These are phyloP conservation scores for Yamadazyma membranifaciens DNA, from an alignment of 1,139 yeast genomes.

Conservation along the genomic window DNA sequence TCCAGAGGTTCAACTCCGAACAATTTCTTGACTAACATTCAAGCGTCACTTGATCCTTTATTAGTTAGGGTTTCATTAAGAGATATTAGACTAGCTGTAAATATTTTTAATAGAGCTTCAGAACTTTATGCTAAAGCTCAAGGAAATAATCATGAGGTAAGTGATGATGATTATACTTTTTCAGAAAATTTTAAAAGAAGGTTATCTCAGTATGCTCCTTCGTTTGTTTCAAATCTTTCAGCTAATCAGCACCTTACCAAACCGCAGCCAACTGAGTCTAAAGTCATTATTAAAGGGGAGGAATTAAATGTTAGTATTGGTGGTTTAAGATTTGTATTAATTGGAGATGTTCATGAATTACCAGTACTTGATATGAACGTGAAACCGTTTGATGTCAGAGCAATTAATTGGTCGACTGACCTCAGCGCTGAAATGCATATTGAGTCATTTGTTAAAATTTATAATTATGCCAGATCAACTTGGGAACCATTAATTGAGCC, in stretches of 20 bases:
- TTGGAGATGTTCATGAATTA: constrained; percentile 91
- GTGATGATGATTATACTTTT: constrained; percentile 36
- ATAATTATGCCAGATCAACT: constrained; percentile 85
- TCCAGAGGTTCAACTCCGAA: constrained; percentile 60
- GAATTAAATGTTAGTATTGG: constrained; percentile 68
- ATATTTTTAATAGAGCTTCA: constrained; percentile 71
- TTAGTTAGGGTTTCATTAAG: constrained; percentile 79
- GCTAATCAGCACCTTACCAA: constrained; percentile 8
- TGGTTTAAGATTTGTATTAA: constrained; percentile 81
- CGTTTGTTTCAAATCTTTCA: constrained; percentile 49
- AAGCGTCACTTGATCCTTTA: constrained; percentile 76
- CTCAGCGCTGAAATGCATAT: constrained; percentile 69
- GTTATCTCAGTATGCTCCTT: constrained; percentile 65
- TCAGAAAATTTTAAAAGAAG: constrained; percentile 62
- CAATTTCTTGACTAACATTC: constrained; percentile 60
- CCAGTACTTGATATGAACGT: constrained; percentile 85
- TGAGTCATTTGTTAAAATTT: constrained; percentile 73
- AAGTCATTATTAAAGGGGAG: constrained; percentile 64
- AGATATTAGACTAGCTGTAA: constrained; percentile 79
- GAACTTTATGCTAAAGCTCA: constrained; percentile 44
- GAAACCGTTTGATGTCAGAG: constrained; percentile 68
- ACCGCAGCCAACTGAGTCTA: constrained; percentile 19
- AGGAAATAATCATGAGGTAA: constrained; percentile 18
- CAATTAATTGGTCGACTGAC: constrained; percentile 89
- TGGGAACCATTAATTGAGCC: constrained; percentile 97